These are phyloP conservation scores for Backusella luteola DNA, from an alignment of 192 early-diverging fungal species.

Conservation along the genomic window DNA sequence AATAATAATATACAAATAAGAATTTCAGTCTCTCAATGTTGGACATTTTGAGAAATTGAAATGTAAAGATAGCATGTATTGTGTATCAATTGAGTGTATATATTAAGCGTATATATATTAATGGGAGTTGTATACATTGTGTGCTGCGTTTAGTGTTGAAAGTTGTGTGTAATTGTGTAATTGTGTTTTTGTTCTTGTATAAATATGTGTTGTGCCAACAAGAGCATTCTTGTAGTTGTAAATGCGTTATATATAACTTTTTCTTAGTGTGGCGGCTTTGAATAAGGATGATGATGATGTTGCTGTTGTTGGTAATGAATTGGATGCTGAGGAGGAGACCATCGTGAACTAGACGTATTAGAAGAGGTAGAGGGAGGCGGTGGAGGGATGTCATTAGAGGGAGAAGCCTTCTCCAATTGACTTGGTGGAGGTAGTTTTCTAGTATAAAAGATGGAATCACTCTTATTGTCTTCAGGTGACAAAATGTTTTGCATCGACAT, in stretches of 20 bases:
- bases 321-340: background rate
- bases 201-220: background rate
- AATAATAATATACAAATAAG: background rate
- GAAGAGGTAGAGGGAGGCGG: background rate
- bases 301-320: background rate
- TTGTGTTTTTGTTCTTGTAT: background rate
- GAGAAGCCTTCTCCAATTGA: background rate
- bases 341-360: background rate
- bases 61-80: background rate
- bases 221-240: background rate
- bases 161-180: background rate
- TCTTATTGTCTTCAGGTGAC: background rate
- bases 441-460: background rate
- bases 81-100: background rate
- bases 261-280: background rate
- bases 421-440: constrained; percentile 8
- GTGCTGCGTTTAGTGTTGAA: background rate
- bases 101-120: background rate
- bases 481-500: constrained; percentile 16
- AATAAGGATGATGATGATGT: background rate
- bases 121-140: constrained; percentile 6
- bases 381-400: background rate
- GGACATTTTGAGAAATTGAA: background rate
- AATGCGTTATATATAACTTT: background rate
- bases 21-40: background rate